Conservation (phyloP, 768 basidiomycete genomes). For the Roridomyces roridus region DNA sequence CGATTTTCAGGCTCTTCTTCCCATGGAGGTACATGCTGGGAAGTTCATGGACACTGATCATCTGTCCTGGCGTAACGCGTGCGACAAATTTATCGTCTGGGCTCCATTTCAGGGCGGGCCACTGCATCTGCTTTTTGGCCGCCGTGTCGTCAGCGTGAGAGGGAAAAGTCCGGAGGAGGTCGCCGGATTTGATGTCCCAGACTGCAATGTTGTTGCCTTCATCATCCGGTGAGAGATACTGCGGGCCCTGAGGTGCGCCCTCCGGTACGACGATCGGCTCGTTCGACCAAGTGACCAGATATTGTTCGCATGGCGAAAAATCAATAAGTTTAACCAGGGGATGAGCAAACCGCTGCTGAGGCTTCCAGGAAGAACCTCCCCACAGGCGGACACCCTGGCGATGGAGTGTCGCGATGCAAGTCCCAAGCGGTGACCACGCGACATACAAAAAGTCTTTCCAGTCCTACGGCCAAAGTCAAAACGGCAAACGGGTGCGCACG, state of each 20-base stretch:
- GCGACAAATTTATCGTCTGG: conserved; percentile 95
- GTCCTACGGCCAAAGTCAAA: conserved; percentile 54
- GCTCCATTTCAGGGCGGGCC: conserved; percentile 98
- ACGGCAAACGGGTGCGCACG: not conserved
- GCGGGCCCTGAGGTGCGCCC: conserved; percentile 79
- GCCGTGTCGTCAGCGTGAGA: conserved; percentile 63
- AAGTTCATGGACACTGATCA: conserved; percentile 96
- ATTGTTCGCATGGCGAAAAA: conserved; percentile 96
- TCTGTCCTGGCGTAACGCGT: conserved; percentile 85
- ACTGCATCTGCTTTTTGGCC: conserved; percentile 85
- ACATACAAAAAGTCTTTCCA: conserved; percentile 96
- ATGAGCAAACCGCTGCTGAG: conserved; percentile 91
- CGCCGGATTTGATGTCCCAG: conserved; percentile 97
- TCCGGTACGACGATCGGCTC: conserved; percentile 90
- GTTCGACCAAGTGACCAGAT: conserved; percentile 97
- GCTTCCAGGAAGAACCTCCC: conserved; percentile 92
- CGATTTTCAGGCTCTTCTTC: conserved; percentile 97
- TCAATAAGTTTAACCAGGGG: conserved; percentile 95
- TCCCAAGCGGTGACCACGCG: conserved; percentile 96
- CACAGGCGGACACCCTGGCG: conserved; percentile 95
- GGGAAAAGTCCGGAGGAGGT: conserved; percentile 91
- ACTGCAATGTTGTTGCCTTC: conserved; percentile 96
- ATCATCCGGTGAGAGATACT: conserved; percentile 90
- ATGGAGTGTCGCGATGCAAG: conserved; percentile 93
- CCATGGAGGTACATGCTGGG: conserved; percentile 93